Evolutionary conservation across 2,329 filamentous ascomycete species (phyloP).

Genomic region (Aureobasidium sp.): DNA sequence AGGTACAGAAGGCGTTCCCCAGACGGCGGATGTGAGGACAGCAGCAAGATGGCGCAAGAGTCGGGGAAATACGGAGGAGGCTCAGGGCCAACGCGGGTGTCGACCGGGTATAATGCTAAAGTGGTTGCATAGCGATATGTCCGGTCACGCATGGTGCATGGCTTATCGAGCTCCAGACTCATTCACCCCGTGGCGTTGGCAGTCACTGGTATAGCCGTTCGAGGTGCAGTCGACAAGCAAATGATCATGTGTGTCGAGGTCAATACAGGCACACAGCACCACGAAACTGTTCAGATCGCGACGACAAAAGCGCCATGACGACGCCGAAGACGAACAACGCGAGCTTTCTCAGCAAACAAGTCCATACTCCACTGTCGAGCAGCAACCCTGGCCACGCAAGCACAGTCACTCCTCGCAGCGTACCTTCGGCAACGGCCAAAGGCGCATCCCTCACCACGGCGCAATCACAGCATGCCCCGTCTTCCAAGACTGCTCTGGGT

Average conservation of each 20-base stretch:
- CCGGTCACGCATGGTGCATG: not conserved
- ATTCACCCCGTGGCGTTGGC: not conserved
- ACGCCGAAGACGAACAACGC: slow-evolving; percentile 11
- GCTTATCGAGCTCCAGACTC: no score
- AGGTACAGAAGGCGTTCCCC: not conserved
- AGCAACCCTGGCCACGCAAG: not conserved
- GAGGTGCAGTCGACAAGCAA: not conserved
- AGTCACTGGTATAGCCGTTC: no score
- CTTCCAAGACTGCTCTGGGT: slow-evolving; percentile 30
- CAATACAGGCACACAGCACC: not conserved
- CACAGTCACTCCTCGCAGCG: slow-evolving; percentile 37
- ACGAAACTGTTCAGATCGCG: not conserved
- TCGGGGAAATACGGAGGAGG: not conserved
- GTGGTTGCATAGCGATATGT: slow-evolving; percentile 6
- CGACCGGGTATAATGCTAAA: slow-evolving; percentile 10
- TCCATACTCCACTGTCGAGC: no score
- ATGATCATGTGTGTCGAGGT: not conserved
- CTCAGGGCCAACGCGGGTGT: not conserved
- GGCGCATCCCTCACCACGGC: slow-evolving; percentile 33
- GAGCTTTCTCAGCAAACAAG: slow-evolving; percentile 7
- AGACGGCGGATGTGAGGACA: not conserved
- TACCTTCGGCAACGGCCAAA: slow-evolving; percentile 33
- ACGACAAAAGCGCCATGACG: slow-evolving; percentile 10
- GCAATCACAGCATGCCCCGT: slow-evolving; percentile 40
- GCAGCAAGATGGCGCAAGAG: not conserved